phyloP scores from a whole-genome alignment of 2,329 filamentous ascomycete species.

The Hymenoscyphus infarciens region DNA sequence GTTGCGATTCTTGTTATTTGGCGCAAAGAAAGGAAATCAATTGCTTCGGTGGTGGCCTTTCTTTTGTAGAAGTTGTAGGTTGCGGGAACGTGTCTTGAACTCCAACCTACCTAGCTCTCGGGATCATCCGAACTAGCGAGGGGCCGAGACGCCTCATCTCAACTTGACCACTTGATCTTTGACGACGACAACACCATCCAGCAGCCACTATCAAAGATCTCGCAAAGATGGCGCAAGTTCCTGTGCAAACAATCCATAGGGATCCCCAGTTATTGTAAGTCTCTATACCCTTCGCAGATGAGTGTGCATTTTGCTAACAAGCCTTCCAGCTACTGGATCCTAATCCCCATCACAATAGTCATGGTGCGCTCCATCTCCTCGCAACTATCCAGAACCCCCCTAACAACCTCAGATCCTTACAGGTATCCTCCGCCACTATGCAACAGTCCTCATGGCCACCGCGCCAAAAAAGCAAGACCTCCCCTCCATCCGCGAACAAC shows the following conservation, averaged over 20 bases:
- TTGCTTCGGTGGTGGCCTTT: neutral
- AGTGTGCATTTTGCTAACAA: constrained; percentile 26
- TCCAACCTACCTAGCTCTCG: constrained; percentile 24
- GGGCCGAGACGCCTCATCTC: constrained; percentile 13
- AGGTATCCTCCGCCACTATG: constrained; percentile 93
- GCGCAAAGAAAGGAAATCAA: neutral
- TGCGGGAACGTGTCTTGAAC: constrained; percentile 36
- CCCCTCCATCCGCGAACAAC: constrained; percentile 78
- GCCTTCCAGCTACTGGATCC: constrained; percentile 85
- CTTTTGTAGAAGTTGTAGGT: constrained; percentile 9
- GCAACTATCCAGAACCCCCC: neutral
- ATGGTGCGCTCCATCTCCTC: constrained; percentile 58
- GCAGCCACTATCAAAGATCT: constrained; percentile 7
- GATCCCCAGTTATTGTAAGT: constrained; percentile 96
- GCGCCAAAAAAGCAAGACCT: constrained; percentile 79
- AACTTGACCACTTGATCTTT: constrained; percentile 7
- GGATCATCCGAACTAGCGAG: constrained; percentile 28
- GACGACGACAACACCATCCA: constrained; percentile 7
- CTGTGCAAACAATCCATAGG: constrained; percentile 92
- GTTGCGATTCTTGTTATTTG: constrained; percentile 16
- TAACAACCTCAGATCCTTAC: constrained; percentile 66
- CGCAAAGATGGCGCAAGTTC: constrained; percentile 71
- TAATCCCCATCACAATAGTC: constrained; percentile 93
- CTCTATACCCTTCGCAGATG: constrained; percentile 16
- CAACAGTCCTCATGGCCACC: constrained; percentile 81